These are phyloP conservation scores for Blastomyces percursus DNA, from an alignment of 2,329 filamentous ascomycete species.

Conservation along the genomic window DNA sequence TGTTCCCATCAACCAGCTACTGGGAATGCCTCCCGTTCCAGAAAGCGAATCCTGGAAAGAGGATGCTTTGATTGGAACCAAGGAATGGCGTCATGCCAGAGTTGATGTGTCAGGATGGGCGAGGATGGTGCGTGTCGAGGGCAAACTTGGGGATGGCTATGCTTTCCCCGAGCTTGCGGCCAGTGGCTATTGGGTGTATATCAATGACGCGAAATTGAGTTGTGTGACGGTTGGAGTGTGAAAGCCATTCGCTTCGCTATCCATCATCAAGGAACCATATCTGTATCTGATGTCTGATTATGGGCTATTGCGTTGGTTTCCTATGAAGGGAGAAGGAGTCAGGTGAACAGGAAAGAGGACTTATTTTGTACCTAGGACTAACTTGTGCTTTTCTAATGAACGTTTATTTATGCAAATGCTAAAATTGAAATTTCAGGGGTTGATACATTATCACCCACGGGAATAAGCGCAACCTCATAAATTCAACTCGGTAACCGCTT, in stretches of 20 bases:
- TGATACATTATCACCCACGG: neutral
- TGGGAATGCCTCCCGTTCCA: neutral
- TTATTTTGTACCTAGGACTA: neutral
- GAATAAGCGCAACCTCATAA: no score
- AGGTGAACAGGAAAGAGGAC: neutral
- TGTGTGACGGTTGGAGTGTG: neutral
- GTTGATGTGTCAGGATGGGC: conserved; percentile 1
- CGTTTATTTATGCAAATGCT: neutral
- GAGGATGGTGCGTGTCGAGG: conserved; percentile 3
- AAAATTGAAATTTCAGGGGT: neutral
- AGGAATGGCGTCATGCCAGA: neutral
- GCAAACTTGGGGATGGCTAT: neutral
- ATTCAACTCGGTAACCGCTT: no score
- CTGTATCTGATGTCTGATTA: neutral
- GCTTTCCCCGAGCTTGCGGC: neutral
- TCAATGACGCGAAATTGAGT: conserved; percentile 1
- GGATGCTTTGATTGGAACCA: neutral
- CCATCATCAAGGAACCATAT: neutral
- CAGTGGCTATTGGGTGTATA: neutral
- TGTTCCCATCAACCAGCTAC: neutral
- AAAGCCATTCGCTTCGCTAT: neutral
- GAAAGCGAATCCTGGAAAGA: conserved; percentile 1
- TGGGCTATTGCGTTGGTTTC: neutral
- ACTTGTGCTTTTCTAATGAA: neutral
- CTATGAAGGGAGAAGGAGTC: neutral